Base-by-base conservation (phyloP, 2,329 filamentous ascomycete genomes). In the Xylaria multiplex region DNA sequence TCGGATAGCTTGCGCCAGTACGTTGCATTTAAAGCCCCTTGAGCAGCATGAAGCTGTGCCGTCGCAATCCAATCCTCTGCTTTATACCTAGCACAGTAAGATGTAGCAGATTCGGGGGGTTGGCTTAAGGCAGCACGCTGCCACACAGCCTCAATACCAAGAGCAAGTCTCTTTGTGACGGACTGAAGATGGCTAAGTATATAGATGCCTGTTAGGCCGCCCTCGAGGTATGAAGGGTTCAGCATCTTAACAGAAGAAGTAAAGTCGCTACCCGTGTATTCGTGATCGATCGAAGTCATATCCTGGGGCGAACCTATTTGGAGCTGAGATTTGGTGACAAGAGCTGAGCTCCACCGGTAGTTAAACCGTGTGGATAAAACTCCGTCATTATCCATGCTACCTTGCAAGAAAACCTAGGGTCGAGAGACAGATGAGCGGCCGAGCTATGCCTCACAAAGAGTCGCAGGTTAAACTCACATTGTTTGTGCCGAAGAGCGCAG, bases 131-230 rank as follows among this genome's bases (percentile, higher is more conserved):
- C 92, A 59, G 90, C 88, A 77, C 94, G 92, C 83, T 97, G 95
- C 93, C 93, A 97, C 74, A 99, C 91, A 62, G 75, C 91, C 82
- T 99, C 96, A 67, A 98, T 85, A 73, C 96, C 96, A 59, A 99
- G 85, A 55, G 95, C 88, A 69, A 99, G 87, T 75, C 88, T 90
- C 68, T 93, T 91, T 46, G 96, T 99, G 68, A 99, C 83, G 57
- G 93, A 92, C 81, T 99, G 96, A 66, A 99, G 87, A 82, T 98
- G 98, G 84, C 92, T 96, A 74, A 93, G 94, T 76, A 99, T 94
- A 79, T 93, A 93, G 81, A 98, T 97, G 74, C 96, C 96, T 30
- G 95, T 99, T 58, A 97, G 81, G 62, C 93, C 93, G 65, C 96
- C 95, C 78, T 98, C 94, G 59, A 99, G 87, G 72, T 91, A 84